Conservation (phyloP, 2,329 filamentous ascomycete genomes). For the Fusarium chuoi region DNA sequence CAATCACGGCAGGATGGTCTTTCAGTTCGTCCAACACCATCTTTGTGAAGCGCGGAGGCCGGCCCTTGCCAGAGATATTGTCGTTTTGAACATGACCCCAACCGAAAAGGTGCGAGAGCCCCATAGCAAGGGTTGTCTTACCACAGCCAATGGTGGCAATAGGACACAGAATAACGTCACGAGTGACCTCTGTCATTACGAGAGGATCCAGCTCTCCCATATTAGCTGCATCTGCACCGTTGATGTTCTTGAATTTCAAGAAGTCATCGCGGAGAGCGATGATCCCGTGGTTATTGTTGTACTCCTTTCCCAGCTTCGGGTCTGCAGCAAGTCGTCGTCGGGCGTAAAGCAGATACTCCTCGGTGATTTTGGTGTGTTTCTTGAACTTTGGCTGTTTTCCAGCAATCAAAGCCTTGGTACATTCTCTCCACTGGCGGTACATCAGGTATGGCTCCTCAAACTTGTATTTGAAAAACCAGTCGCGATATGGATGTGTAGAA, state of each 20-base stretch:
- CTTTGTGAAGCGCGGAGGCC: conserved; percentile 81
- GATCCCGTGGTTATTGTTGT: conserved; percentile 92
- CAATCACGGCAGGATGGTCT: conserved; percentile 78
- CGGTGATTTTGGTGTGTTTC: conserved; percentile 90
- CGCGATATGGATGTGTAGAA: conserved; percentile 68
- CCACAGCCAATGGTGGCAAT: conserved; percentile 95
- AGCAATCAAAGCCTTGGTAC: conserved; percentile 87
- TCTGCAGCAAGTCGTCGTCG: conserved; percentile 77
- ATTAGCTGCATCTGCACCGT: conserved; percentile 87
- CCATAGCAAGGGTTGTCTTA: conserved; percentile 91
- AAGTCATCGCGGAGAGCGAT: conserved; percentile 92
- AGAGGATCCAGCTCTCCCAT: conserved; percentile 66
- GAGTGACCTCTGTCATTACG: conserved; percentile 64
- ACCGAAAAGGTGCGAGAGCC: conserved; percentile 81
- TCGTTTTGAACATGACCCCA: conserved; percentile 98
- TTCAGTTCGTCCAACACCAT: conserved; percentile 73
- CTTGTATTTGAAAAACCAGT: conserved; percentile 99
- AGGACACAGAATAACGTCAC: conserved; percentile 84
- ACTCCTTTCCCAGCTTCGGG: conserved; percentile 73
- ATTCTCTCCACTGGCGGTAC: conserved; percentile 99
- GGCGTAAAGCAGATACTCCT: conserved; percentile 89
- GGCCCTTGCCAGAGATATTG: conserved; percentile 84
- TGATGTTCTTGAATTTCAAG: conserved; percentile 82
- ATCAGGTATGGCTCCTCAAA: conserved; percentile 99
- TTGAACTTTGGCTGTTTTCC: conserved; percentile 79